Conservation (phyloP, 768 basidiomycete genomes). For the Clitopilus hobsonii region DNA sequence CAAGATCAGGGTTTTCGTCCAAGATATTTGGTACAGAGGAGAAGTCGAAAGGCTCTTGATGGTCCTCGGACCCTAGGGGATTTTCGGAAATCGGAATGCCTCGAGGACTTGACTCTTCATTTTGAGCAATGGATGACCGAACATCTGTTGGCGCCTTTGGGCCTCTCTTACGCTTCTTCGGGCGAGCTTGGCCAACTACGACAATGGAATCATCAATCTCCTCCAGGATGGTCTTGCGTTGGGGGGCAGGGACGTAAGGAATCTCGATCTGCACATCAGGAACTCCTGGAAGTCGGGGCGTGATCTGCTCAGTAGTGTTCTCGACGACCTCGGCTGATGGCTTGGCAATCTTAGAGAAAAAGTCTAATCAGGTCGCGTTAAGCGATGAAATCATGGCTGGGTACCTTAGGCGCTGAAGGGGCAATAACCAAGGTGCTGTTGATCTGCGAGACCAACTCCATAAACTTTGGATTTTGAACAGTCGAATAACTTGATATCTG, state of each 20-base stretch:
- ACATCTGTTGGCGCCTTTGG: background rate
- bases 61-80: conserved; percentile 3
- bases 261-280: conserved; percentile 57
- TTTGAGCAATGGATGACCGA: background rate
- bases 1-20: conserved; percentile 46
- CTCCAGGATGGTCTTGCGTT: conserved; percentile 35
- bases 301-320: conserved; percentile 6
- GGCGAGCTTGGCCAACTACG: conserved; percentile 59
- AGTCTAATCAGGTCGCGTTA: background rate
- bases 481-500: background rate
- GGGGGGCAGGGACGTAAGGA: conserved; percentile 68
- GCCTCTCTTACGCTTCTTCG: conserved; percentile 55
- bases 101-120: conserved; percentile 19
- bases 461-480: background rate
- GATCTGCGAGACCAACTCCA: conserved; percentile 56
- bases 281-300: conserved; percentile 8
- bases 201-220: conserved; percentile 61
- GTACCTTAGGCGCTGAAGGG: conserved; percentile 48
- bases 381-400: conserved; percentile 6
- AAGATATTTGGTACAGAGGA: conserved; percentile 63
- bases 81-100: background rate
- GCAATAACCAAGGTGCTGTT: conserved; percentile 60
- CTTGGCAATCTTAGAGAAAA: background rate
- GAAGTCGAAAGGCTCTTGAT: conserved; percentile 63
- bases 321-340: background rate